phyloP scores from a whole-genome alignment of 2,329 filamentous ascomycete species.

The Bisporella sp. region DNA sequence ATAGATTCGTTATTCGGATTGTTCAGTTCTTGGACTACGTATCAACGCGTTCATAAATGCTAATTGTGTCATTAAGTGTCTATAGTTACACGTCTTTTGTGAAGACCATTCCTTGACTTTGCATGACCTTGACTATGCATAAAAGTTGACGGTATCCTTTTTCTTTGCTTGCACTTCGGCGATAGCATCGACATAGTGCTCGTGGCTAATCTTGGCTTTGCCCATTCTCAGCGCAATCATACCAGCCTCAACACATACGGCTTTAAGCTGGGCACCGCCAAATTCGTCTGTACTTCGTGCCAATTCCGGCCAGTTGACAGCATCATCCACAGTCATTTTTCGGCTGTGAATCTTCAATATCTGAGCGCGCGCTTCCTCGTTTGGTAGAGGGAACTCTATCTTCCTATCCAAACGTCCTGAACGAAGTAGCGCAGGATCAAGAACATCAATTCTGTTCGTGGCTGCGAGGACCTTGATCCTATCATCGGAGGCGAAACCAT shows the following conservation, averaged over 20 bases:
- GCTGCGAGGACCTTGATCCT: constrained; percentile 94
- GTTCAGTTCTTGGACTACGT: too few relatives aligned
- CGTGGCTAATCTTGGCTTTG: constrained; percentile 93
- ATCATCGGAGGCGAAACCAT: constrained; percentile 95
- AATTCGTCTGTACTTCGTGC: constrained; percentile 98
- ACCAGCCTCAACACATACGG: constrained; percentile 95
- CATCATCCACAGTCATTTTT: constrained; percentile 94
- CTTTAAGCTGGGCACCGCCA: constrained; percentile 94
- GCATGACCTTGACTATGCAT: constrained; percentile 19
- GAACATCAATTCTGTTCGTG: constrained; percentile 89
- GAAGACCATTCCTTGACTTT: constrained; percentile 19
- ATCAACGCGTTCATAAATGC: too few relatives aligned
- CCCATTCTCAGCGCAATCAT: constrained; percentile 97
- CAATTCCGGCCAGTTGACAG: constrained; percentile 92
- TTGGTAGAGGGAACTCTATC: constrained; percentile 96
- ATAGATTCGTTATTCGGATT: too few relatives aligned
- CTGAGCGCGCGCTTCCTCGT: constrained; percentile 94
- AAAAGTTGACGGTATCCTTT: constrained; percentile 24
- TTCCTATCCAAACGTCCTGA: constrained; percentile 92
- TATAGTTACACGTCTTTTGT: constrained; percentile 24
- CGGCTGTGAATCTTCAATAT: constrained; percentile 96
- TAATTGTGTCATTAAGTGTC: constrained; percentile 15
- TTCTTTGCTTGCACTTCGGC: constrained; percentile 45
- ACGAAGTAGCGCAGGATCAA: constrained; percentile 85
- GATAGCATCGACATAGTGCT: constrained; percentile 98